Percentiles rank a stretch among this genome's conserved stretches.
These are phyloP conservation scores for Flaveria robusta DNA, from an alignment of 129 eudicot genomes.

Conservation along the genomic window DNA sequence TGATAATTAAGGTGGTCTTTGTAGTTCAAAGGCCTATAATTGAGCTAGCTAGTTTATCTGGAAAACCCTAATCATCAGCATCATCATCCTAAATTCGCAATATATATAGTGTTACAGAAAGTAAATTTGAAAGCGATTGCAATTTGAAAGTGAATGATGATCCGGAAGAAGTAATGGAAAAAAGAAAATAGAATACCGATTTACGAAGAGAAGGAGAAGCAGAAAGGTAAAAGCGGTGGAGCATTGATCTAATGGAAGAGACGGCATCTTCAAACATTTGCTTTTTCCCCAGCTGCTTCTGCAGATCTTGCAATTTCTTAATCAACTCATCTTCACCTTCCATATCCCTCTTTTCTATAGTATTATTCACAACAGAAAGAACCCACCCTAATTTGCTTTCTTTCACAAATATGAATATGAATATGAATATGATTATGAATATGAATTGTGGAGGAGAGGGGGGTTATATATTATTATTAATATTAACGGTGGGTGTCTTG, in stretches of 20 bases:
- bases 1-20: not conserved
- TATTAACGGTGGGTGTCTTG: slow-evolving; percentile 3
- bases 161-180: not conserved
- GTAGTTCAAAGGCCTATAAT: not conserved
- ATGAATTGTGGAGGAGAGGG: too few relatives aligned
- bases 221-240: slow-evolving; percentile 48
- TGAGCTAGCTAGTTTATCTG: not conserved
- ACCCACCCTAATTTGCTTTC: too few relatives aligned
- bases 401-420: too few relatives aligned
- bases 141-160: slow-evolving; percentile 1
- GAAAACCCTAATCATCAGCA: not conserved
- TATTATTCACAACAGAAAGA: too few relatives aligned
- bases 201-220: slow-evolving; percentile 60
- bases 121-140: slow-evolving; percentile 1
- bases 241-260: slow-evolving; percentile 56
- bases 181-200: slow-evolving; percentile 38
- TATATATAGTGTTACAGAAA: not conserved
- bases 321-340: slow-evolving; percentile 48
- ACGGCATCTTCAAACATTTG: slow-evolving; percentile 81
- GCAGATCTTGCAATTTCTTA: slow-evolving; percentile 70
- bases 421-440: too few relatives aligned
- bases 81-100: too few relatives aligned
- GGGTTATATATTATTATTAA: too few relatives aligned
- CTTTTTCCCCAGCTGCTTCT: slow-evolving; percentile 72
- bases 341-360: slow-evolving; percentile 3